Percentiles rank a stretch among this genome's conserved stretches.
These are phyloP conservation scores for Grammothele lineata DNA, from an alignment of 768 basidiomycete species.

Conservation along the genomic window DNA sequence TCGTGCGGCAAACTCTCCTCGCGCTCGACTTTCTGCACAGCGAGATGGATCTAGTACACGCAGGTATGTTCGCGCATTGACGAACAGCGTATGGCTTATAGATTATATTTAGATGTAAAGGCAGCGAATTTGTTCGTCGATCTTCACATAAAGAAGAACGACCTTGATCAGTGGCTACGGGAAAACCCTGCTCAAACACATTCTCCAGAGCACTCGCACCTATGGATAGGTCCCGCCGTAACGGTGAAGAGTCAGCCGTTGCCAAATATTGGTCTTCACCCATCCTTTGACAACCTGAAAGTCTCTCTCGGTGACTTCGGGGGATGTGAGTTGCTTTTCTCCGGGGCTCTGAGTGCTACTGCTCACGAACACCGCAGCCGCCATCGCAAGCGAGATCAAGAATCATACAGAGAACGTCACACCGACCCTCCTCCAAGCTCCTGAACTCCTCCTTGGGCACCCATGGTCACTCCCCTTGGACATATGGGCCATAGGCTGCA, in stretches of 20 bases:
- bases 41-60: neutral
- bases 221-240: conserved; percentile 12
- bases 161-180: neutral
- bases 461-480: conserved; percentile 9
- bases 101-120: neutral
- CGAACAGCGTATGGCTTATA: neutral
- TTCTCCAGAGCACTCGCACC: neutral
- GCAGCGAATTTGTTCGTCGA: conserved; percentile 1
- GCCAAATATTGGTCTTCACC: conserved; percentile 10
- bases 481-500: conserved; percentile 14
- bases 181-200: conserved; percentile 5
- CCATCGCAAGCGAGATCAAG: neutral
- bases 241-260: conserved; percentile 17
- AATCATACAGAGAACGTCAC: neutral
- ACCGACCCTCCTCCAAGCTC: neutral
- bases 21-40: neutral
- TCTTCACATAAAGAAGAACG: neutral
- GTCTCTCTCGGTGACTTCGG: conserved; percentile 14
- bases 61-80: neutral
- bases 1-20: neutral
- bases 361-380: no score
- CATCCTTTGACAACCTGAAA: conserved; percentile 7
- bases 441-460: conserved; percentile 10
- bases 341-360: no score
- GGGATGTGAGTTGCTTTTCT: conserved; percentile 1